phyloP scores from a whole-genome alignment of 257 asterid genomes.

The Capsicum rhomboideum region DNA sequence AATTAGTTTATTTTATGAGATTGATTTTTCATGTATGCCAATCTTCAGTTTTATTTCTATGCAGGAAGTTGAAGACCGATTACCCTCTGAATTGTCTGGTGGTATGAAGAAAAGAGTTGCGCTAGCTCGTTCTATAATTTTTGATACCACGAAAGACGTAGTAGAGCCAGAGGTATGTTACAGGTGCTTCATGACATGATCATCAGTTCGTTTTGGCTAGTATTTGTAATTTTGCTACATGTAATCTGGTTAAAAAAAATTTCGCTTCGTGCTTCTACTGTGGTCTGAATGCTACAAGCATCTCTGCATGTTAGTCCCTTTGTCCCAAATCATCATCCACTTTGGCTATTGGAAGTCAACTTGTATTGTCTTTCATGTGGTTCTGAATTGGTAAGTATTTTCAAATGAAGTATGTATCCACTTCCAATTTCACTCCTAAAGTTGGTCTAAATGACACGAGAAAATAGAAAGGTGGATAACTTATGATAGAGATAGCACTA shows the following conservation, averaged over 20 bases:
- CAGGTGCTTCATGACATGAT: conserved; percentile 1
- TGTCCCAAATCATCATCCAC: neutral
- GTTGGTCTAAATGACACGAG: neutral
- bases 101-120: conserved; percentile 99
- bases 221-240: neutral
- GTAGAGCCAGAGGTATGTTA: conserved; percentile 89
- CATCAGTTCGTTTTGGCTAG: neutral
- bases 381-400: neutral
- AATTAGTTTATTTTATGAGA: neutral
- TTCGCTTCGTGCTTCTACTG: neutral
- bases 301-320: neutral
- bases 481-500: neutral
- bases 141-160: conserved; percentile 73
- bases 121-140: conserved; percentile 90
- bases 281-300: neutral
- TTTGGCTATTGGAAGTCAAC: neutral
- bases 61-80: conserved; percentile 91
- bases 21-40: conserved; percentile 4
- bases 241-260: no score
- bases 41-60: conserved; percentile 2
- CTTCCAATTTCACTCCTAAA: neutral
- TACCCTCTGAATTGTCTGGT: conserved; percentile 97
- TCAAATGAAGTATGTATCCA: neutral
- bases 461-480: neutral
- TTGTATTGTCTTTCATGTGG: neutral